phyloP scores from a whole-genome alignment of 306 rosid genomes.

The Fragaria ananassa region DNA sequence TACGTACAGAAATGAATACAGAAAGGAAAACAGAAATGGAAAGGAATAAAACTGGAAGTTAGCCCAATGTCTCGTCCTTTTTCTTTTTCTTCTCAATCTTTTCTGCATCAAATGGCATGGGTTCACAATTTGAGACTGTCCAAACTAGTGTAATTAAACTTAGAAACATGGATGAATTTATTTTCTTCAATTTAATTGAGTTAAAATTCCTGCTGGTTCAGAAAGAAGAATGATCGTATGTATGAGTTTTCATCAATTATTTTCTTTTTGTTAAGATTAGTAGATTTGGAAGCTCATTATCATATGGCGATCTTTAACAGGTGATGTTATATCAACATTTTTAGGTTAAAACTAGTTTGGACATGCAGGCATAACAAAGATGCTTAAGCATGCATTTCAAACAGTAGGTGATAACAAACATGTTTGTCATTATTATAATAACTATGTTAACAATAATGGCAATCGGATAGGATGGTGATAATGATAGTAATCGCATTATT shows the following conservation, averaged over 20 bases:
- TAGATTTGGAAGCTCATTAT: neutral
- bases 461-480: neutral
- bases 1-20: too few species aligned
- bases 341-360: neutral
- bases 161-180: neutral
- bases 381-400: neutral
- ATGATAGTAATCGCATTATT: neutral
- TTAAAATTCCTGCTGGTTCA: neutral
- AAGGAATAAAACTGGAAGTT: too few species aligned
- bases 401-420: constrained; percentile 2
- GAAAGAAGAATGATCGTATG: neutral
- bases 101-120: too few species aligned
- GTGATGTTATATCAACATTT: neutral
- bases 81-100: too few species aligned
- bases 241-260: neutral
- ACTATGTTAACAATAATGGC: neutral
- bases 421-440: too few species aligned
- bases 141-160: too few species aligned
- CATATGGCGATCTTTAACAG: neutral
- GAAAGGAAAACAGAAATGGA: too few species aligned
- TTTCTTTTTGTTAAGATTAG: neutral
- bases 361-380: too few species aligned
- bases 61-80: too few species aligned
- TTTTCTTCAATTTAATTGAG: neutral
- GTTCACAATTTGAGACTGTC: too few species aligned